phyloP scores from a whole-genome alignment of 202 grass and related monocot genomes.

The Setaria viridis region DNA sequence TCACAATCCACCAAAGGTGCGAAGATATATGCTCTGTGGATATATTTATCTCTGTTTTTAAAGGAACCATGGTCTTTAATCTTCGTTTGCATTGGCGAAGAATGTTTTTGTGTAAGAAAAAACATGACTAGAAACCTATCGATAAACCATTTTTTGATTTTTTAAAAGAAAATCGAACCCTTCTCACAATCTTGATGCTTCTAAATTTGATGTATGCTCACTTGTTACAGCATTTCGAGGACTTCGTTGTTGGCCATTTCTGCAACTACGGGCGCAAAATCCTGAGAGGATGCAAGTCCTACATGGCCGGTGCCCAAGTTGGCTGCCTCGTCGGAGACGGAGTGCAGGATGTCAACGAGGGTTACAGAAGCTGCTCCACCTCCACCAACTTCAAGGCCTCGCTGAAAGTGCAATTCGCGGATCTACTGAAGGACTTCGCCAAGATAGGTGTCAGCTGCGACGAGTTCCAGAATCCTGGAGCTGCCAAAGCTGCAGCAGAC shows the following conservation, averaged over 20 bases:
- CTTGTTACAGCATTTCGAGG: constrained; percentile 65
- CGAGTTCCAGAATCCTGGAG: constrained; percentile 45
- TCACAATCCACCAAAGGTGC: constrained; percentile 75
- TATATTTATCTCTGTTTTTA: neutral
- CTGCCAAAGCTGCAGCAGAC: neutral
- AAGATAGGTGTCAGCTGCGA: constrained; percentile 60
- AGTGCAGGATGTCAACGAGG: constrained; percentile 71
- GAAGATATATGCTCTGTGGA: constrained; percentile 25
- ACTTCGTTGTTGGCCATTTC: constrained; percentile 70
- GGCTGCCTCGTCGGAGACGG: constrained; percentile 63
- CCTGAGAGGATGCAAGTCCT: constrained; percentile 67
- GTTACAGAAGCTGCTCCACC: constrained; percentile 71
- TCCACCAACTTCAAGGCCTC: constrained; percentile 58
- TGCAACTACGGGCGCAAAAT: constrained; percentile 51
- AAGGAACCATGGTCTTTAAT: neutral
- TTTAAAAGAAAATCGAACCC: neutral
- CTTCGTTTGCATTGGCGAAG: neutral
- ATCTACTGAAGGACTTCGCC: constrained; percentile 68
- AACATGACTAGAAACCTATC: neutral
- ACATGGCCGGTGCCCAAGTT: constrained; percentile 75
- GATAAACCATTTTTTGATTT: neutral
- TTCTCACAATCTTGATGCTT: neutral
- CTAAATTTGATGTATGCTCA: neutral
- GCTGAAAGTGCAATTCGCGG: constrained; percentile 56
- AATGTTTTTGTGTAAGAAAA: neutral